These are phyloP conservation scores for Aspergillus cavernicola DNA, from an alignment of 495 filamentous ascomycete species.

Conservation along the genomic window DNA sequence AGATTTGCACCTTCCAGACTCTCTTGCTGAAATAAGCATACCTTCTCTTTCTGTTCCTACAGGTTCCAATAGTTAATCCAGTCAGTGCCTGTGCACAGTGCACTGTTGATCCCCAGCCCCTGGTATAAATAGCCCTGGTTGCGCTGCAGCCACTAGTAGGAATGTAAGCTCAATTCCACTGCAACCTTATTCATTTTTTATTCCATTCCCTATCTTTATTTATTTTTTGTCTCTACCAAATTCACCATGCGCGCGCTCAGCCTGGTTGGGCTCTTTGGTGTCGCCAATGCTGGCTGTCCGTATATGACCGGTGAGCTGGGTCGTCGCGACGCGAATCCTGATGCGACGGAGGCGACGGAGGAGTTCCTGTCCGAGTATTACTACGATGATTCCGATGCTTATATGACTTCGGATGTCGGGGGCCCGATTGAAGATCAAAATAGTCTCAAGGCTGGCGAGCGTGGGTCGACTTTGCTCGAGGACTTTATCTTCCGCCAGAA, in stretches of 20 bases:
- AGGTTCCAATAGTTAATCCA: no score
- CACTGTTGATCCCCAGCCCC: neutral
- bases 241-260: constrained; percentile 27
- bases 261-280: constrained; percentile 33
- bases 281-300: constrained; percentile 41
- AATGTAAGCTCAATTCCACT: neutral
- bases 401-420: constrained; percentile 69
- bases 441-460: constrained; percentile 67
- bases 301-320: constrained; percentile 36
- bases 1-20: constrained; percentile 6
- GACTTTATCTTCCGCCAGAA: constrained; percentile 83
- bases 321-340: constrained; percentile 24
- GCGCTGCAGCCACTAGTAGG: neutral
- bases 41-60: neutral
- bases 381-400: constrained; percentile 59
- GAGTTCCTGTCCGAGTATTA: constrained; percentile 55
- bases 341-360: constrained; percentile 37
- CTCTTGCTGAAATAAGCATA: constrained; percentile 1
- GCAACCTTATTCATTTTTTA: neutral
- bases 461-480: constrained; percentile 71
- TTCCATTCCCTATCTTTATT: neutral
- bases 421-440: constrained; percentile 67
- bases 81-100: neutral
- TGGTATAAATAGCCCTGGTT: neutral
- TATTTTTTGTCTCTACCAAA: neutral